These are phyloP conservation scores for Fusarium sp. DNA, from an alignment of 2,329 filamentous ascomycete species.

Conservation along the genomic window DNA sequence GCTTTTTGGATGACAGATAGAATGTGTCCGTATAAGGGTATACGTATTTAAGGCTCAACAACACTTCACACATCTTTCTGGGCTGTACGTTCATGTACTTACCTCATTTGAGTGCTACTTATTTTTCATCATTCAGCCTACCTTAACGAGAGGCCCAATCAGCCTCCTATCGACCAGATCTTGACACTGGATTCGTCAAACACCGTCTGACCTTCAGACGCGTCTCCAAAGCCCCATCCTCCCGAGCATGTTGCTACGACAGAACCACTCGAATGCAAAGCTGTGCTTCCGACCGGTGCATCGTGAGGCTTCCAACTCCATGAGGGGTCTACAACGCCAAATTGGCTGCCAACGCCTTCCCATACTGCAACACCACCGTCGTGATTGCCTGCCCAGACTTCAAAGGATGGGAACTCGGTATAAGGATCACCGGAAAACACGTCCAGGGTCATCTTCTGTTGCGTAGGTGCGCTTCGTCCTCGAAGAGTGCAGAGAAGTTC, in stretches of 20 bases:
- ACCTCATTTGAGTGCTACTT: background rate
- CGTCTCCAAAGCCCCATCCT: slow-evolving; percentile 56
- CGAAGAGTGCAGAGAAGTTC: slow-evolving; percentile 66
- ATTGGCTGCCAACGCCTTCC: slow-evolving; percentile 64
- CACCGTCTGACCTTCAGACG: slow-evolving; percentile 16
- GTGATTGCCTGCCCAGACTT: slow-evolving; percentile 71
- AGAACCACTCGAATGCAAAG: slow-evolving; percentile 65
- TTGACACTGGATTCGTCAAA: slow-evolving; percentile 45
- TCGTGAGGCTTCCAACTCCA: slow-evolving; percentile 64
- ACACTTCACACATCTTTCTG: background rate
- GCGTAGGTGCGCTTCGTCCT: slow-evolving; percentile 62
- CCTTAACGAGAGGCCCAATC: background rate
- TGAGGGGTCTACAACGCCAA: slow-evolving; percentile 57
- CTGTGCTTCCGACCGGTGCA: slow-evolving; percentile 62
- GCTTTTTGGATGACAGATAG: background rate
- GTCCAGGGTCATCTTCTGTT: slow-evolving; percentile 68
- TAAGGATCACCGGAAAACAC: slow-evolving; percentile 59
- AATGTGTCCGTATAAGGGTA: background rate
- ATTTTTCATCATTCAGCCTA: background rate
- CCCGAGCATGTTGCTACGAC: slow-evolving; percentile 69
- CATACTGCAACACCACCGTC: slow-evolving; percentile 68
- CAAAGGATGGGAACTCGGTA: slow-evolving; percentile 58
- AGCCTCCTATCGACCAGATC: slow-evolving; percentile 44
- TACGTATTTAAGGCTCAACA: background rate
- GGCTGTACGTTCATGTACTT: background rate